A percentile compares a stretch with the other conserved stretches of the same genome.
Conservation (phyloP, 768 basidiomycete genomes). For the Chalciporus piperatus region DNA sequence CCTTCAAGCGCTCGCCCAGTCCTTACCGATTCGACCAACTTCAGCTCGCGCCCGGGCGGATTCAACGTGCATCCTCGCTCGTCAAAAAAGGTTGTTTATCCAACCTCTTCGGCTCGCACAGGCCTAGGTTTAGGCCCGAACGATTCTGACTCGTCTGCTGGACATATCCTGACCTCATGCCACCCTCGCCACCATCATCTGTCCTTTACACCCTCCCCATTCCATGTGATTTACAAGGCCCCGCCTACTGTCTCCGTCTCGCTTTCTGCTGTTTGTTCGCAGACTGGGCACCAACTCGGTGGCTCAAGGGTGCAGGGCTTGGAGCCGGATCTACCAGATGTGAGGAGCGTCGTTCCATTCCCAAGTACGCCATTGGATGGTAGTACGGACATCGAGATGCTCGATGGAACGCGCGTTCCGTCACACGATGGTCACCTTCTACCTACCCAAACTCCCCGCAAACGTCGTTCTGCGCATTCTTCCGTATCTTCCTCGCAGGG, state of each 20-base stretch:
- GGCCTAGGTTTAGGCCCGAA: constrained; percentile 13
- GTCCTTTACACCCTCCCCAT: constrained; percentile 14
- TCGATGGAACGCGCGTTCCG: constrained; percentile 23
- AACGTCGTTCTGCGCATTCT: constrained; percentile 35
- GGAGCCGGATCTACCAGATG: constrained; percentile 27
- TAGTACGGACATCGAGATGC: constrained; percentile 25
- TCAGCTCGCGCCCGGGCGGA: constrained; percentile 5
- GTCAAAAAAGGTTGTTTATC: constrained; percentile 13
- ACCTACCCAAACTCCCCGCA: constrained; percentile 17
- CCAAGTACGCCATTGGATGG: constrained; percentile 29
- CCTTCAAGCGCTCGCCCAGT: constrained; percentile 14
- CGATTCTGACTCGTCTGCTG: constrained; percentile 1
- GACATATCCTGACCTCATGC: not conserved
- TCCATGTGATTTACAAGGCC: constrained; percentile 30
- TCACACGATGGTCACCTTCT: not conserved
- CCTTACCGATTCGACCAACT: constrained; percentile 28
- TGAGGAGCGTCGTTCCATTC: constrained; percentile 36
- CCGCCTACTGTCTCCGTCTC: constrained; percentile 39
- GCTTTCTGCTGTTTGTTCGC: constrained; percentile 34
- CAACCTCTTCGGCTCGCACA: constrained; percentile 18
- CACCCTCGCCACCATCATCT: constrained; percentile 9
- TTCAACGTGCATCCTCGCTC: not conserved
- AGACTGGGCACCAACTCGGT: constrained; percentile 1
- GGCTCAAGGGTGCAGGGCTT: constrained; percentile 5
- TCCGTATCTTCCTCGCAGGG: constrained; percentile 24